phyloP scores from a whole-genome alignment of 805 yeast genomes.

The Scheffersomyces coipomensis region DNA sequence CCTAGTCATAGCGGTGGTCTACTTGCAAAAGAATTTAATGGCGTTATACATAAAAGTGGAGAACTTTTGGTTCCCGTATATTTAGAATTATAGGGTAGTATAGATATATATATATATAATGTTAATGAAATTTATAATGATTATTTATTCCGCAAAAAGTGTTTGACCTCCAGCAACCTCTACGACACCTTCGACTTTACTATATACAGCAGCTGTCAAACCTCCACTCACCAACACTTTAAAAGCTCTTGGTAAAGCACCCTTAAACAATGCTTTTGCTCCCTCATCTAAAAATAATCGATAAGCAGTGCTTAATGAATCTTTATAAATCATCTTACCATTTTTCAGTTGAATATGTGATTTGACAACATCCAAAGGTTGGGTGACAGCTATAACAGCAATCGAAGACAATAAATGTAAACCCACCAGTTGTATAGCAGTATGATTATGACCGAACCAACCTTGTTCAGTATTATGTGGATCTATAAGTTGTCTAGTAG shows the following conservation, averaged over 20 bases:
- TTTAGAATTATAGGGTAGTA: constrained; percentile 7
- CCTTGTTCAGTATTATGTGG: constrained; percentile 42
- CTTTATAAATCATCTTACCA: constrained; percentile 56
- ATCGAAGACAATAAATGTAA: constrained; percentile 57
- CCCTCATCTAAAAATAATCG: constrained; percentile 32
- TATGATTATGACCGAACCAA: constrained; percentile 47
- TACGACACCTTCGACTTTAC: constrained; percentile 30
- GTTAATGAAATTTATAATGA: neutral
- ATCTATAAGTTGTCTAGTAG: constrained; percentile 66
- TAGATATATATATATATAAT: neutral
- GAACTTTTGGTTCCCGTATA: constrained; percentile 51
- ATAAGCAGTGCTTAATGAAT: constrained; percentile 51
- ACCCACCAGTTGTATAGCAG: constrained; percentile 47
- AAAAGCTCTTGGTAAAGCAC: constrained; percentile 38
- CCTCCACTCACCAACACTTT: constrained; percentile 42
- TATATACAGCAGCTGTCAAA: constrained; percentile 38
- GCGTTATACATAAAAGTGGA: constrained; percentile 54
- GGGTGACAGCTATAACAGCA: constrained; percentile 76
- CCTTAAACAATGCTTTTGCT: constrained; percentile 27
- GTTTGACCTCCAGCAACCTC: constrained; percentile 29
- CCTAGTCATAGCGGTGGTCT: constrained; percentile 66
- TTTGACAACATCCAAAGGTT: constrained; percentile 86
- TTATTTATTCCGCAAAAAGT: constrained; percentile 21
- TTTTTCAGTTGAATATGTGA: constrained; percentile 82
- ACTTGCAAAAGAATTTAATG: constrained; percentile 56